Conservation (phyloP, 441 rosid species). For the Viola pubescens region DNA sequence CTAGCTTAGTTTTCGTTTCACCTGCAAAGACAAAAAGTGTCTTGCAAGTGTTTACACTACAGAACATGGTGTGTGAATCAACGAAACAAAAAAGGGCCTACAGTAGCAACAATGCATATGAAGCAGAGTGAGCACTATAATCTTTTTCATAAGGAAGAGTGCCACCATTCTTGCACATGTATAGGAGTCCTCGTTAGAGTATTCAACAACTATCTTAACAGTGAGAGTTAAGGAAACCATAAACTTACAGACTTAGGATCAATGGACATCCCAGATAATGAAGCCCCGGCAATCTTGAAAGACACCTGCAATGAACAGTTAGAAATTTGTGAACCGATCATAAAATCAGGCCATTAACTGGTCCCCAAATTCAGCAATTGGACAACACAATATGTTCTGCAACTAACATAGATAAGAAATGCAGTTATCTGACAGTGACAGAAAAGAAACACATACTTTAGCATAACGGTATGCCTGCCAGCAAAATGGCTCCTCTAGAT, state of each 20-base stretch:
- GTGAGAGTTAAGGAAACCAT: background rate
- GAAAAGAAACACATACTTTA: slow-evolving; percentile 38
- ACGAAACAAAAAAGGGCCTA: no score
- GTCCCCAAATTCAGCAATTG: background rate
- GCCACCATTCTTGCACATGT: no score
- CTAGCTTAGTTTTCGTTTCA: no score
- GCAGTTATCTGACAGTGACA: background rate
- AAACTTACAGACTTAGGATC: slow-evolving; percentile 82
- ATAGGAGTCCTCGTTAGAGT: background rate
- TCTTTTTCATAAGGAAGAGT: no score
- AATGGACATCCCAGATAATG: slow-evolving; percentile 69
- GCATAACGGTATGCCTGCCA: slow-evolving; percentile 96
- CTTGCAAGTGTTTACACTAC: no score
- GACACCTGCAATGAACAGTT: slow-evolving; percentile 46
- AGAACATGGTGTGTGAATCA: no score
- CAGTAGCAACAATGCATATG: no score
- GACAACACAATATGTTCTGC: background rate
- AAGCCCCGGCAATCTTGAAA: slow-evolving; percentile 73
- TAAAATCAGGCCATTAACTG: background rate
- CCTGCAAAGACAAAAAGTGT: no score
- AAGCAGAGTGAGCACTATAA: no score
- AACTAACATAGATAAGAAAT: background rate
- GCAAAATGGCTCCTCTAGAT: slow-evolving; percentile 89
- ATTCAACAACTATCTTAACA: background rate
- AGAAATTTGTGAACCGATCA: background rate